phyloP scores from a whole-genome alignment of 2,329 filamentous ascomycete species.

The Talaromyces amestolkiae region DNA sequence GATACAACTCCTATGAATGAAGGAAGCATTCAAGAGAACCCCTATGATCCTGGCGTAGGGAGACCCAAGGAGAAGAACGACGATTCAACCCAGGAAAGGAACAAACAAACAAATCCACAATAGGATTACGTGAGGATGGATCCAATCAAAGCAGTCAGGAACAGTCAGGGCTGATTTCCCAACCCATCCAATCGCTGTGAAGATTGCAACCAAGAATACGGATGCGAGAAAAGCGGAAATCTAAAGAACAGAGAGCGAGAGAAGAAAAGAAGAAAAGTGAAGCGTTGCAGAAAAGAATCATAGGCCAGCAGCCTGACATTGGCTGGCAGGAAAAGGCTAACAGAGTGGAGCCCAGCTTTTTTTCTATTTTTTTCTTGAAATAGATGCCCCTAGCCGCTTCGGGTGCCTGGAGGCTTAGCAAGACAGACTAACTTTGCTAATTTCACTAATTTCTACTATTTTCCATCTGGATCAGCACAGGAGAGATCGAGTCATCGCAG shows the following conservation, averaged over 20 bases:
- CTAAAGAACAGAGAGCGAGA: not conserved
- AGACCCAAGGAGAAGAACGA: not conserved
- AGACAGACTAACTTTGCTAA: not conserved
- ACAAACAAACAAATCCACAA: constrained; percentile 4
- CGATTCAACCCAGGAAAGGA: not conserved
- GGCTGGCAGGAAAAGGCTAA: constrained; percentile 10
- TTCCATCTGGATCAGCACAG: not conserved
- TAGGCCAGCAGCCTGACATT: constrained; percentile 2
- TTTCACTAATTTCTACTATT: not conserved
- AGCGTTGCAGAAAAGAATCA: constrained; percentile 9
- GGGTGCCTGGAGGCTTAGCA: not conserved
- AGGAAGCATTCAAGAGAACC: constrained; percentile 3
- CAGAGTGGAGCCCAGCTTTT: constrained; percentile 7
- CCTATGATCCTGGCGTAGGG: constrained; percentile 7
- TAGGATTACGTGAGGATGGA: not conserved
- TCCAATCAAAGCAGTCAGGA: not conserved
- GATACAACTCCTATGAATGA: not conserved
- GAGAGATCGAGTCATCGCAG: not conserved
- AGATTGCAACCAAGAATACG: not conserved
- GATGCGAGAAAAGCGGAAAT: not conserved
- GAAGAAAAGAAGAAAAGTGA: constrained; percentile 5
- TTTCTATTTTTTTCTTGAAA: constrained; percentile 13
- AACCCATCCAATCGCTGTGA: not conserved
- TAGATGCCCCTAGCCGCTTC: constrained; percentile 4
- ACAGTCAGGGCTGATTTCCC: not conserved